phyloP scores from a whole-genome alignment of 2,329 filamentous ascomycete species.

The Colletotrichum spaethianum region DNA sequence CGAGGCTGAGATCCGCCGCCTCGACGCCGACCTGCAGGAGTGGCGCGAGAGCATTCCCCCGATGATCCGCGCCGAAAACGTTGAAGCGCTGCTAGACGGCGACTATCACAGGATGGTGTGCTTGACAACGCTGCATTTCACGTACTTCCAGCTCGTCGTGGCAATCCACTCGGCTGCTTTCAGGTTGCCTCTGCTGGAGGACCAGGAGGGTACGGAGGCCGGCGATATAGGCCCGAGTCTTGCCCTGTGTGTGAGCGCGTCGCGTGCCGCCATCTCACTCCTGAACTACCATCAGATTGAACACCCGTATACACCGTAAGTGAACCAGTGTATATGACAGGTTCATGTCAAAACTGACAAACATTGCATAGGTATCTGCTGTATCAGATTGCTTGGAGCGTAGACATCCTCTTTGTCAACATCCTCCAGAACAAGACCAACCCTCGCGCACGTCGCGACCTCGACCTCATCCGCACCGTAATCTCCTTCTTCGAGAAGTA shows the following conservation, averaged over 20 bases:
- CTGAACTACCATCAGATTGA: conserved; percentile 34
- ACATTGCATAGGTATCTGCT: conserved; percentile 13
- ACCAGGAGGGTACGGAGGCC: conserved; percentile 25
- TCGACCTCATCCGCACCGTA: conserved; percentile 35
- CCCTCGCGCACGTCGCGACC: conserved; percentile 30
- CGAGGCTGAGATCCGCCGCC: conserved; percentile 33
- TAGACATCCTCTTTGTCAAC: conserved; percentile 35
- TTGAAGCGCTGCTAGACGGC: conserved; percentile 28
- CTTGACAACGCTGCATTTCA: conserved; percentile 35
- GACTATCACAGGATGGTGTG: conserved; percentile 28
- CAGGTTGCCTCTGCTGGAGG: conserved; percentile 18
- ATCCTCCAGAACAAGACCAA: conserved; percentile 34
- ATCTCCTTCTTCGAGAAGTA: conserved; percentile 37
- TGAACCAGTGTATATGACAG: not conserved
- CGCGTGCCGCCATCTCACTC: conserved; percentile 34
- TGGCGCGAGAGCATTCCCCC: conserved; percentile 36
- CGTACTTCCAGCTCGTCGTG: conserved; percentile 37
- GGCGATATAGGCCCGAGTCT: conserved; percentile 22
- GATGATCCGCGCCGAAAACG: conserved; percentile 36
- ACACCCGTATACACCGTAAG: conserved; percentile 33
- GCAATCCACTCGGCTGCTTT: conserved; percentile 35
- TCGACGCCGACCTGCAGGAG: conserved; percentile 34
- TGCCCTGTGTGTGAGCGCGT: conserved; percentile 29
- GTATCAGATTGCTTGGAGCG: conserved; percentile 36
- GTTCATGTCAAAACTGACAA: not conserved